Evolutionary conservation across 257 asterid genomes (phyloP), one percentile per base, ranked within the genome.

Genomic region (Solanum tacnaense): DNA sequence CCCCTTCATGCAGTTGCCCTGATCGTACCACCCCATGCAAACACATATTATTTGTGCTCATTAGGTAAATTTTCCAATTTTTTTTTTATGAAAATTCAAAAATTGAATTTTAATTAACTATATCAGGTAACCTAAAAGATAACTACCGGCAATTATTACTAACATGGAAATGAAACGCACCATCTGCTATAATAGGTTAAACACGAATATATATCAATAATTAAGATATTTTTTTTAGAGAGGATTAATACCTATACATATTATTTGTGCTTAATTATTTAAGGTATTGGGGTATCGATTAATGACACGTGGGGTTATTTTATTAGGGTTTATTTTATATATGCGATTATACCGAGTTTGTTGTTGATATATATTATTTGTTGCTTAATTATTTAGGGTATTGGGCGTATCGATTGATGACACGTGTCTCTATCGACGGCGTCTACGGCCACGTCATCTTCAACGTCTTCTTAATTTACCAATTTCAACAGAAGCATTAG

Each of bases 1-100:
- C 94, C 70, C 92, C 91, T 2, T 90, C 95, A 1, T 97, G 99
- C 93, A 93, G 96, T 18, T 97, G 99, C 92, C 99, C 98, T 29
- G 99, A 97, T 86, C 96, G 95, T 18, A 92, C 94, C 67, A 78
- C 90, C 76, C 99, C 98, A 0, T 97, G 99, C 90, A 97, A 97
- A 60, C 99, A 97, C 92, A 93, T 97, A 38, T 89, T 97, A 44
- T 97, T 97, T 62, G 98, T 97, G 5, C 90, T 93, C 12, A 93
- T 97, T 41, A 76, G 58, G 74, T 68, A 27, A 13, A 27, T 68
- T 12, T 68, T 68, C 21, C 21, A 27, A 25, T 5, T 5, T 13
- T 58, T 20, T 20, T 20, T 58, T 58, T 0, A 58, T 58, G 67
- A 21, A 58, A 52, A 52, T 52, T 52, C 21, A 46, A 5, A 58